These are phyloP conservation scores for Pestalotiopsis fici DNA, from an alignment of 2,329 filamentous ascomycete genomes.

Conservation along the genomic window DNA sequence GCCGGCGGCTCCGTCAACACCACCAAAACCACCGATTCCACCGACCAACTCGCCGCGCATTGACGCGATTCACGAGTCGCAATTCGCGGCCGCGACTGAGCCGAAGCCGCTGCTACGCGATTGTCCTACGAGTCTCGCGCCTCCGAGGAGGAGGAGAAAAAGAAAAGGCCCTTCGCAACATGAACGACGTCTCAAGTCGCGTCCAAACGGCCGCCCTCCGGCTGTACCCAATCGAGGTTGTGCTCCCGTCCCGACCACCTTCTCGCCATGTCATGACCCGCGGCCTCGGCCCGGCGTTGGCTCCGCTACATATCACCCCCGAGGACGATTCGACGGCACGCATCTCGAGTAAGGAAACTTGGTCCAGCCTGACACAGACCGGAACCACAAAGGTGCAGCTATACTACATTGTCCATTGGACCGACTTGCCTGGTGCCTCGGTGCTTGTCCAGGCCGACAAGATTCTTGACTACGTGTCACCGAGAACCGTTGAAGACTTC, in stretches of 20 bases:
- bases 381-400: constrained; percentile 39
- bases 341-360: constrained; percentile 55
- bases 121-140: no score
- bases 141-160: neutral
- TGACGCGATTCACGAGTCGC: no score
- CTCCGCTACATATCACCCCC: constrained; percentile 48
- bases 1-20: no score
- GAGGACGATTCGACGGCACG: constrained; percentile 54
- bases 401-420: constrained; percentile 57
- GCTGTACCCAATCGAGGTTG: constrained; percentile 27
- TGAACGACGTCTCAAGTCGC: neutral
- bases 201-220: neutral
- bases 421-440: constrained; percentile 50
- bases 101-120: no score
- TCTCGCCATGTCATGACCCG: constrained; percentile 36
- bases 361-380: constrained; percentile 33
- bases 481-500: constrained; percentile 56
- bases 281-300: constrained; percentile 48
- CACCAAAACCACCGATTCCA: no score
- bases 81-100: no score
- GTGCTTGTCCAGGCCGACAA: constrained; percentile 45
- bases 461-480: constrained; percentile 61
- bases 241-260: constrained; percentile 26
- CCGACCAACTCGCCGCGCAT: no score
- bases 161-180: neutral